Evolutionary conservation across 202 grass and related monocot genomes (phyloP).

Genomic region (Panicum virgatum): DNA sequence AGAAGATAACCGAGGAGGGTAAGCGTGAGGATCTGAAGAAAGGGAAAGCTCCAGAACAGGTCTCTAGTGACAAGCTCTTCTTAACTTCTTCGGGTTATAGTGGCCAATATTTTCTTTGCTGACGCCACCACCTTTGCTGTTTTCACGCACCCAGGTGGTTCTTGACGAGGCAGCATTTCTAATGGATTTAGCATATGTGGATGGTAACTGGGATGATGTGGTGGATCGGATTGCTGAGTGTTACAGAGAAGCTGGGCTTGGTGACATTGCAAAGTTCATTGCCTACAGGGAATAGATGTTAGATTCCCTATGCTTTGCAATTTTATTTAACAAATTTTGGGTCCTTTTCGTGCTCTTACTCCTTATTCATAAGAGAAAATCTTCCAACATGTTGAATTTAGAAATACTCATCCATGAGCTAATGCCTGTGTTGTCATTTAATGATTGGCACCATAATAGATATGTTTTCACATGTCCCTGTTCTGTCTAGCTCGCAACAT

Average conservation of each 20-base stretch:
- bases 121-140: background rate
- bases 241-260: slow-evolving; percentile 74
- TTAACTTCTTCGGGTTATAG: background rate
- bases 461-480: background rate
- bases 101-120: background rate
- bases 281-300: slow-evolving; percentile 56
- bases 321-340: slow-evolving; percentile 9
- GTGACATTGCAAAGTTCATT: slow-evolving; percentile 83
- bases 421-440: no score
- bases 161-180: slow-evolving; percentile 94
- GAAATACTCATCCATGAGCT: no score
- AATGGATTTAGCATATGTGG: slow-evolving; percentile 85
- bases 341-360: background rate
- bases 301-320: background rate
- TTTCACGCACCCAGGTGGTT: slow-evolving; percentile 49
- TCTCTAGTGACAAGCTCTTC: background rate
- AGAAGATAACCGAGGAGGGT: slow-evolving; percentile 85
- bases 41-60: slow-evolving; percentile 94
- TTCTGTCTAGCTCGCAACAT: background rate
- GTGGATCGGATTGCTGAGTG: slow-evolving; percentile 77
- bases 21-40: slow-evolving; percentile 87
- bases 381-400: background rate
- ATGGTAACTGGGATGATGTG: slow-evolving; percentile 78
- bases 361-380: background rate
- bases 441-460: background rate